A percentile compares a stretch with the other conserved stretches of the same genome.
Evolutionary conservation across 2,329 filamentous ascomycete genomes (phyloP).

Genomic region (Verticillium longisporum): DNA sequence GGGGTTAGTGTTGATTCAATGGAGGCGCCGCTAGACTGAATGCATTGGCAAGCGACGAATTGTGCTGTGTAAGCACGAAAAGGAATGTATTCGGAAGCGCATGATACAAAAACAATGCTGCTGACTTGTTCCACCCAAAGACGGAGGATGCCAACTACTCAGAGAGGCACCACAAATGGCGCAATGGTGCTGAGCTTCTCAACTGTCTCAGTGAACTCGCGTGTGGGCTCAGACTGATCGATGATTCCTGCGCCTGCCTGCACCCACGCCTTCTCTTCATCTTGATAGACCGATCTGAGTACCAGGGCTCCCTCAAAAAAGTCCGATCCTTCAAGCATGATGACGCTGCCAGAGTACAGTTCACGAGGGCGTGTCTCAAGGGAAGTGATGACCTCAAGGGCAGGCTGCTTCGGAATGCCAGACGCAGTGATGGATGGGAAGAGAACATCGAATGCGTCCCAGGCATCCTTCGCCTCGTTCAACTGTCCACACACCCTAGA

Average conservation of each 20-base stretch:
- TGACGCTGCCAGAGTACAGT: slow-evolving; percentile 13
- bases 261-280: neutral
- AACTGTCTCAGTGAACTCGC: slow-evolving; percentile 11
- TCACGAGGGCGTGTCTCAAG: slow-evolving; percentile 9
- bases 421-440: slow-evolving; percentile 15
- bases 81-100: too few relatives aligned
- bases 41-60: too few relatives aligned
- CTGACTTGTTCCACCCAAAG: too few relatives aligned
- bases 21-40: too few relatives aligned
- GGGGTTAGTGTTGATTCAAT: too few relatives aligned
- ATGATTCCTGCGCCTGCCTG: slow-evolving; percentile 13
- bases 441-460: slow-evolving; percentile 12
- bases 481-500: slow-evolving; percentile 10
- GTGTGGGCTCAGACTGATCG: slow-evolving; percentile 6
- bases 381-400: slow-evolving; percentile 8
- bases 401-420: slow-evolving; percentile 11
- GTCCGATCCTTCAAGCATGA: slow-evolving; percentile 5
- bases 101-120: too few relatives aligned
- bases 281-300: neutral
- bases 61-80: too few relatives aligned
- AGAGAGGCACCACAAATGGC: neutral
- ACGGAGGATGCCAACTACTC: neutral
- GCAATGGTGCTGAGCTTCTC: slow-evolving; percentile 9
- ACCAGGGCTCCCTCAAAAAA: slow-evolving; percentile 10
- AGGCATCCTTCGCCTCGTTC: slow-evolving; percentile 6